Percentiles rank a stretch among this genome's conserved stretches.
phyloP scores from a whole-genome alignment of 148 eudicot genomes.

The Dianthus caryophyllus region DNA sequence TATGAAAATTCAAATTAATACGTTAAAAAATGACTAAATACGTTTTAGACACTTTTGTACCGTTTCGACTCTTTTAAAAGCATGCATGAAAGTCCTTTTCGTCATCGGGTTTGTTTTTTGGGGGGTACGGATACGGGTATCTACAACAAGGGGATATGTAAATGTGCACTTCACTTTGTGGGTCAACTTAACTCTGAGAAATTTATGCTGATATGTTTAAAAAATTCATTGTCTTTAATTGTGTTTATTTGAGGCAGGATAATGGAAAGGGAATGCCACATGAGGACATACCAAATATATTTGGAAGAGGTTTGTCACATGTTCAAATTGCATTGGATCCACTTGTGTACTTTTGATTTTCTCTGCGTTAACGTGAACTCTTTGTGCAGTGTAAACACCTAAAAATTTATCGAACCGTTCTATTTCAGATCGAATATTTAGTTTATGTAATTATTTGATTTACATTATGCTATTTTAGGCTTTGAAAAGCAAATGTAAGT shows the following conservation, averaged over 20 bases:
- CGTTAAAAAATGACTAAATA: no score
- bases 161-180: constrained; percentile 46
- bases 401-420: no score
- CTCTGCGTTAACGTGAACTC: background rate
- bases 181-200: background rate
- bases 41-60: no score
- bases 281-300: constrained; percentile 98
- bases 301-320: constrained; percentile 75
- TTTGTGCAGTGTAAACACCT: constrained; percentile 65
- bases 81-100: no score
- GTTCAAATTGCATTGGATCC: background rate
- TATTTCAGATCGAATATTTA: no score
- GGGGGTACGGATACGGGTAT: no score
- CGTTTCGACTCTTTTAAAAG: no score
- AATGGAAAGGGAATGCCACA: constrained; percentile 99
- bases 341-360: constrained; percentile 1
- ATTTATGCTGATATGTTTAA: background rate
- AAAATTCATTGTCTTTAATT: background rate
- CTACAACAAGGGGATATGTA: constrained; percentile 69
- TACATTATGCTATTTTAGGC: no score
- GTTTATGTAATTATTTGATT: no score
- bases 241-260: constrained; percentile 42
- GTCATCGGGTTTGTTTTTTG: no score
- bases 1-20: no score
- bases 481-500: no score